Evolutionary conservation across 805 yeast species (phyloP).

Genomic region (Ogataea populi-albae): DNA sequence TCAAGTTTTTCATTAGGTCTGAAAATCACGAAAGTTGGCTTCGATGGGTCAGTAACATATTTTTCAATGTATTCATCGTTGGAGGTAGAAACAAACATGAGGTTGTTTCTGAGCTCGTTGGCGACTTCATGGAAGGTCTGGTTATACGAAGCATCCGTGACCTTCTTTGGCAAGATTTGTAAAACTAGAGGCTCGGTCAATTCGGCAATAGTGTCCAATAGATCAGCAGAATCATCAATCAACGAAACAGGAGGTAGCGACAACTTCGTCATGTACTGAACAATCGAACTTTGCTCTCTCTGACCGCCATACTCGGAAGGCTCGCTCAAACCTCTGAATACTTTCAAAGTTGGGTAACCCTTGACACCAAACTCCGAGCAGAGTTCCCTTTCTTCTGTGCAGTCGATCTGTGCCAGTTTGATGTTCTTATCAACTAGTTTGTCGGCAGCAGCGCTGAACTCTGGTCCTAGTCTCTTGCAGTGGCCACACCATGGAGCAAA

Average conservation of each 20-base stretch:
- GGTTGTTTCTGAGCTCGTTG: slow-evolving; percentile 56
- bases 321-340: slow-evolving; percentile 54
- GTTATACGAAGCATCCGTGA: slow-evolving; percentile 39
- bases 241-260: slow-evolving; percentile 71
- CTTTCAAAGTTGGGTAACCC: slow-evolving; percentile 85
- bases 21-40: slow-evolving; percentile 43
- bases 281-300: slow-evolving; percentile 77
- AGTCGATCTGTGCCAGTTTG: slow-evolving; percentile 79
- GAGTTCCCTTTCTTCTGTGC: slow-evolving; percentile 72
- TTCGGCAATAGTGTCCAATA: slow-evolving; percentile 48
- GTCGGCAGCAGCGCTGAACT: slow-evolving; percentile 71
- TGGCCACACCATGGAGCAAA: slow-evolving; percentile 99
- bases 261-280: slow-evolving; percentile 75
- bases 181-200: slow-evolving; percentile 52
- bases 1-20: slow-evolving; percentile 47
- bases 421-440: slow-evolving; percentile 56
- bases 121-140: slow-evolving; percentile 65
- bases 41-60: slow-evolving; percentile 33
- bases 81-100: slow-evolving; percentile 53
- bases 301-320: slow-evolving; percentile 77
- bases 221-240: slow-evolving; percentile 44
- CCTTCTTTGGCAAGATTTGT: slow-evolving; percentile 41
- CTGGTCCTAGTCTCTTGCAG: slow-evolving; percentile 85
- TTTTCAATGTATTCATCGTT: slow-evolving; percentile 34
- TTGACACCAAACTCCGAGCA: slow-evolving; percentile 65